phyloP scores from a whole-genome alignment of 2,329 filamentous ascomycete genomes.

The Cladorrhinum sp. region DNA sequence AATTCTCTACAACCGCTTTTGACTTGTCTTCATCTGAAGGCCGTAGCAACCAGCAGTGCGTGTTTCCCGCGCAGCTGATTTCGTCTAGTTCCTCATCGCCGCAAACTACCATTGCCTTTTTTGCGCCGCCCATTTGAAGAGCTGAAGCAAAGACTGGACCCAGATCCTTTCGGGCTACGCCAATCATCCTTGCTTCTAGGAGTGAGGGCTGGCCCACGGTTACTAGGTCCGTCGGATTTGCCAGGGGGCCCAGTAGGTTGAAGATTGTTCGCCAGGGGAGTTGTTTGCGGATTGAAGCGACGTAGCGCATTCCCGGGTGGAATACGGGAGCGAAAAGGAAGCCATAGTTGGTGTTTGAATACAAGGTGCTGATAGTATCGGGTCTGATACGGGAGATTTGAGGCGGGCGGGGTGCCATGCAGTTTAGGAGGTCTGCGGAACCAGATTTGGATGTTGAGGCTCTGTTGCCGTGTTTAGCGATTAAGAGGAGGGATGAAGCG shows the following conservation, averaged over 20 bases:
- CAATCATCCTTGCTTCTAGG: slow-evolving; percentile 89
- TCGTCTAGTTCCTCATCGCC: slow-evolving; percentile 95
- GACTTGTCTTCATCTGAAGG: slow-evolving; percentile 35
- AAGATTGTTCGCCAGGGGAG: slow-evolving; percentile 96
- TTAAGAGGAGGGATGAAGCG: slow-evolving; percentile 76
- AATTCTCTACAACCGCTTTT: slow-evolving; percentile 64
- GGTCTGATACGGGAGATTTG: slow-evolving; percentile 73
- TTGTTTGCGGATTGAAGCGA: slow-evolving; percentile 79
- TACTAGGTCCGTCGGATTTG: slow-evolving; percentile 88
- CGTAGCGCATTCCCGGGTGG: slow-evolving; percentile 90
- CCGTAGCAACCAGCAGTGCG: slow-evolving; percentile 80
- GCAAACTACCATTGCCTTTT: slow-evolving; percentile 86
- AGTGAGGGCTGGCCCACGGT: slow-evolving; percentile 36
- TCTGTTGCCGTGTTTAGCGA: slow-evolving; percentile 94
- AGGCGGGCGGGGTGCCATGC: slow-evolving; percentile 69
- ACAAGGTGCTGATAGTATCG: slow-evolving; percentile 67
- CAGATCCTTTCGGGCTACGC: slow-evolving; percentile 82
- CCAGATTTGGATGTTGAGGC: slow-evolving; percentile 94
- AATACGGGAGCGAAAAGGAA: slow-evolving; percentile 96
- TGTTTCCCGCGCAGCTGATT: slow-evolving; percentile 84
- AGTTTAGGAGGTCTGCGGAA: slow-evolving; percentile 84
- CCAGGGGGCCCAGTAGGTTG: slow-evolving; percentile 89
- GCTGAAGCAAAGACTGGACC: slow-evolving; percentile 88
- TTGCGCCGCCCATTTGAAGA: slow-evolving; percentile 69
- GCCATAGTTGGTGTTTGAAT: slow-evolving; percentile 80